Percentiles rank a stretch among this genome's conserved stretches.
phyloP scores from a whole-genome alignment of 257 asterid species.

The Nyctanthes arbortristis region DNA sequence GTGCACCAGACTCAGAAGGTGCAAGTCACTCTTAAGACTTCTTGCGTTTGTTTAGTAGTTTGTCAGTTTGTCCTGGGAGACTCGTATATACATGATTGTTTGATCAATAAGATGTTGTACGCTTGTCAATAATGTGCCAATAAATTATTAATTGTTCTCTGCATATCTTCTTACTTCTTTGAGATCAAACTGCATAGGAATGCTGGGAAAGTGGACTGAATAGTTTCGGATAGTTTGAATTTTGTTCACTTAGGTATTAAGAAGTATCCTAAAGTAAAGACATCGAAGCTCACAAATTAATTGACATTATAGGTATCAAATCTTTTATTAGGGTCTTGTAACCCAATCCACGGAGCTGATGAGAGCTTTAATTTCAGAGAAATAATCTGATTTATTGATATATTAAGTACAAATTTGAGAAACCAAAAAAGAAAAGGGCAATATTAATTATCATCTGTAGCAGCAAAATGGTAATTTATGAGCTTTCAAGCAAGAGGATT shows the following conservation, averaged over 20 bases:
- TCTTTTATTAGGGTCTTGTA: background rate
- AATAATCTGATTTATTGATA: too few species aligned
- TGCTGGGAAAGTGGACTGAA: too few species aligned
- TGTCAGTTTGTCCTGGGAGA: background rate
- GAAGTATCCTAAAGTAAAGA: too few species aligned
- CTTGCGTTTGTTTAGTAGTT: background rate
- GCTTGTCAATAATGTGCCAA: too few species aligned
- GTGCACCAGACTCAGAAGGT: background rate
- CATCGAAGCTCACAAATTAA: too few species aligned
- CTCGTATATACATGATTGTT: background rate
- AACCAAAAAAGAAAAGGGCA: background rate
- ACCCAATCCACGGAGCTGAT: background rate
- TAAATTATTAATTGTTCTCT: too few species aligned
- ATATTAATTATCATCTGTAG: background rate
- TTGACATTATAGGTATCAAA: background rate
- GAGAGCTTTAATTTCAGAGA: too few species aligned
- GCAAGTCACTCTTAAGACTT: background rate
- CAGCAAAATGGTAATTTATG: background rate
- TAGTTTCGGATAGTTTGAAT: background rate
- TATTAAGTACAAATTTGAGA: background rate
- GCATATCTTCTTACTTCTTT: too few species aligned
- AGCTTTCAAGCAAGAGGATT: conserved; percentile 59
- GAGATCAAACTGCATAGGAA: too few species aligned
- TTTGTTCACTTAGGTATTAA: background rate
- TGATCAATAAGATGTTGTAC: background rate